Percentiles rank a stretch among this genome's conserved stretches.
phyloP scores from a whole-genome alignment of 225 moss, liverwort and hornwort species.

The Ulota crispa region DNA sequence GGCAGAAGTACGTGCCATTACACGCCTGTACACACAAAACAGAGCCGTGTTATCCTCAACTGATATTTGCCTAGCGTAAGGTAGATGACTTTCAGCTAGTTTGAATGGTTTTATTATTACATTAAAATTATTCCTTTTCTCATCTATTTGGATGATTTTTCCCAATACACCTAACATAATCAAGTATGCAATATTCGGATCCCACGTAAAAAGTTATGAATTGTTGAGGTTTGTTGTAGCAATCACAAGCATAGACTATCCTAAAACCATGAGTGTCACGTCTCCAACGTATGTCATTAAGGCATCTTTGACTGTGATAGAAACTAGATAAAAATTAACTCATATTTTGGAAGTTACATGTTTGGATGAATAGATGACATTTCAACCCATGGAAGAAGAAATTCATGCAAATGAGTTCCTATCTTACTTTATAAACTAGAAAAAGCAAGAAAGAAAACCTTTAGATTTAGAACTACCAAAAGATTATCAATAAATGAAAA shows the following conservation, averaged over 20 bases:
- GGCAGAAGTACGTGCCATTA: constrained; percentile 65
- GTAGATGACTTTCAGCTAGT: not conserved
- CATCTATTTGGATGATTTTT: not conserved
- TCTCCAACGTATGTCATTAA: not conserved
- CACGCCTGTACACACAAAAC: constrained; percentile 59
- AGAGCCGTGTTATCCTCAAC: not conserved
- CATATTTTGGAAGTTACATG: not conserved
- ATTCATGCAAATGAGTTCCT: not conserved
- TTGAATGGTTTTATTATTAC: not conserved
- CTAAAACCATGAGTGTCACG: not conserved
- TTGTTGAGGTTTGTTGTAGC: not conserved
- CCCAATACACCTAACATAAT: not conserved
- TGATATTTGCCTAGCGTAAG: not conserved
- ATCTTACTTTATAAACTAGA: not conserved
- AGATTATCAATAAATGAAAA: not conserved
- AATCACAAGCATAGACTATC: not conserved
- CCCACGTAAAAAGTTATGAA: not conserved
- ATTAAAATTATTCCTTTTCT: not conserved
- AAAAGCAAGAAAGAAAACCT: not conserved
- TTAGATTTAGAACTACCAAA: not conserved
- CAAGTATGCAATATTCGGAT: not conserved
- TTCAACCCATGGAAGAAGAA: not conserved
- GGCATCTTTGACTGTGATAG: not conserved
- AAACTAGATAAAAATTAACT: not conserved
- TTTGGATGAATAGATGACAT: not conserved